A percentile compares a stretch with the other conserved stretches of the same genome.
Evolutionary conservation across 345 rosid genomes (phyloP).

Genomic region (Gossypium australe): DNA sequence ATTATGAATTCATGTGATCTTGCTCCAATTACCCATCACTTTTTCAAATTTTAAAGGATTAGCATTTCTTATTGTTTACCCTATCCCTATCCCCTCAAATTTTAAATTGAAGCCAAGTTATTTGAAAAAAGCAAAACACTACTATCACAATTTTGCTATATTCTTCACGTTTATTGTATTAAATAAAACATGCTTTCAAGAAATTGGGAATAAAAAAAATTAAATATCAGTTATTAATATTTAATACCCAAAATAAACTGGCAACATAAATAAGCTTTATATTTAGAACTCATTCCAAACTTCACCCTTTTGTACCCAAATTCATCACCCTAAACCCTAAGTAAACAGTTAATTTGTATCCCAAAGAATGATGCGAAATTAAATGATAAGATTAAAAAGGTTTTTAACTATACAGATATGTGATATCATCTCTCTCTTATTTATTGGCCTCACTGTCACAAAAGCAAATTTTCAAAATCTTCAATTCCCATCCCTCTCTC

Average conservation of each 20-base stretch:
- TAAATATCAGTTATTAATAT: too few relatives aligned
- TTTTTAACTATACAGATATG: neutral
- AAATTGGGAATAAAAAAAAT: too few relatives aligned
- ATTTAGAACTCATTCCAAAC: slow-evolving; percentile 15
- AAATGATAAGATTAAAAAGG: neutral
- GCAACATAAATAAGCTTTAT: neutral
- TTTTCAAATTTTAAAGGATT: neutral
- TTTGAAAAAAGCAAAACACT: too few relatives aligned
- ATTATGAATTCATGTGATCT: neutral
- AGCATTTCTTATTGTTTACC: neutral
- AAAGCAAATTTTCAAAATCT: too few relatives aligned
- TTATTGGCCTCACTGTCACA: slow-evolving; percentile 12
- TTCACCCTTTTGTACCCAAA: too few relatives aligned
- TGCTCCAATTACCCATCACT: neutral
- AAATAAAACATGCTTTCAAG: too few relatives aligned
- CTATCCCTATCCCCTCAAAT: too few relatives aligned
- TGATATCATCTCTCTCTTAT: slow-evolving; percentile 24
- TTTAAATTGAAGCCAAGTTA: neutral
- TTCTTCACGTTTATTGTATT: too few relatives aligned
- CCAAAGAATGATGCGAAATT: slow-evolving; percentile 20
- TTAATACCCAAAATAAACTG: neutral
- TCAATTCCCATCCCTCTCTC: too few relatives aligned
- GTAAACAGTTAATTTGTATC: slow-evolving; percentile 8
- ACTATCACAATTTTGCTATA: too few relatives aligned
- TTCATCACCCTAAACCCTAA: neutral